Evolutionary conservation across 345 rosid species (phyloP), one percentile per base, ranked within the genome.

Genomic region (Lumnitzera racemosa): DNA sequence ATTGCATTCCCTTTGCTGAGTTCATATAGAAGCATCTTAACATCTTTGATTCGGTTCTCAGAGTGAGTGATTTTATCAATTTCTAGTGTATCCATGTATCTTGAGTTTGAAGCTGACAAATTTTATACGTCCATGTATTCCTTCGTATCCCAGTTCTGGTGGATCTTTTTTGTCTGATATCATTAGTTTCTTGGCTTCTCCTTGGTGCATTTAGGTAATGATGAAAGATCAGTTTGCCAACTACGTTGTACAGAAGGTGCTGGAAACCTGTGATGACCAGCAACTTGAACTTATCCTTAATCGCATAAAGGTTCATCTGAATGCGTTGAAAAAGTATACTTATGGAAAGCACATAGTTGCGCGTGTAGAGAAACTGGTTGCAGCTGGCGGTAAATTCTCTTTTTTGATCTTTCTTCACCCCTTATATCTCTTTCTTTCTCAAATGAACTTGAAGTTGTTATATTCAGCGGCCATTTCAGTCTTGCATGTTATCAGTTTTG

Each of bases 141-240:
- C 43, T 36, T 7, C 9, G 9, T 9, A 5, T 36, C 43, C 9
- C 7, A 0, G 43, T 36, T 36, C 5, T 5, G 5, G 31, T 27
- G 31, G 31, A 27, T 27, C 31, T 27, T 27, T 27, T 27, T 27
- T 17, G 15, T 31, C 36, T 57, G 31, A 43, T 8, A 54, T 20
- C 55, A 62, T 20, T 10, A 13, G 51, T 16, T 53, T 24, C 20
- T 12, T 11, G 41, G 1, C 51, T 57, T 52, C 58, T 51, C 67
- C 59, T 63, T 67, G 43, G 52, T 47, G 12, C 12, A 49, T 74
- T 63, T 73, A 91, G 98, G 95, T 72, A 62, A 91, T 91, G 98
- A 91, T 91, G 98, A 91, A 91, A 78, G 98, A 91, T 72, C 98
- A 91, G 76, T 92, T 89, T 72, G 98, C 96, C 43, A 92, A 92